Base-by-base conservation (phyloP, 2,329 filamentous ascomycete genomes). In the Ophiocordyceps camponoti-saundersi region DNA sequence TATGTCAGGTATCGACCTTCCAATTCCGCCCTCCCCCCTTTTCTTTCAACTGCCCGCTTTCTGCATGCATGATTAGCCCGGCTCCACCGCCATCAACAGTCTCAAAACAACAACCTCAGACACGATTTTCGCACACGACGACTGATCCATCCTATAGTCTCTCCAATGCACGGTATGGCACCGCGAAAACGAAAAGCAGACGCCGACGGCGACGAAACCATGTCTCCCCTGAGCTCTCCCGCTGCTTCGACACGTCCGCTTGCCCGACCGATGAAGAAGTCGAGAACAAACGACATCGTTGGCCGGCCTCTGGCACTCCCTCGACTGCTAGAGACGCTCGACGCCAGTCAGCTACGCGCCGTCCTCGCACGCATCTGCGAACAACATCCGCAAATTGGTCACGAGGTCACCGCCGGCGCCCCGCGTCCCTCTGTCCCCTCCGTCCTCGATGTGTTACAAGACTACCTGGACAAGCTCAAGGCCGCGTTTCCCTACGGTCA, bases 341-440 rank as follows among this genome's bases (percentile, higher is more conserved):
- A 93, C 58, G 82, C 81, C 50, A 77, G 85, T 49, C 85, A 93
- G 53, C 75, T 98, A 57, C 81, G 90, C 54, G 79, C 78, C 34
- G 80, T 95, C 1, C 74, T 98, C n/a, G 85, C 89, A 61, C 82
- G 84, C 47, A 85, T 98, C 59, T 95, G 89, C 68, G 85, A 94
- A 58, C 79, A 84, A 54, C 87, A 94, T 59, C 87, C 89, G 4
- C 80, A 85, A 53, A 83, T 98, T 51, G 82, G 81, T 46, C 77
- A 85, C 46, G 89, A 96, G 63, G 83, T 98, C 42, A 79, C 88
- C 30, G 75, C 80, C 47, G 79, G 82, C 46, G 89, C 90, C 42
- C 92, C 92, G 48, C 79, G 85, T n/a, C 92, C 92, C 0, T 87
- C 85, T 34, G 85, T 92, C 46, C 69, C 77, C 40, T 84, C 86